These are phyloP conservation scores for Ogataea hybrid DNA, from an alignment of 1,139 yeast species.

Conservation along the genomic window DNA sequence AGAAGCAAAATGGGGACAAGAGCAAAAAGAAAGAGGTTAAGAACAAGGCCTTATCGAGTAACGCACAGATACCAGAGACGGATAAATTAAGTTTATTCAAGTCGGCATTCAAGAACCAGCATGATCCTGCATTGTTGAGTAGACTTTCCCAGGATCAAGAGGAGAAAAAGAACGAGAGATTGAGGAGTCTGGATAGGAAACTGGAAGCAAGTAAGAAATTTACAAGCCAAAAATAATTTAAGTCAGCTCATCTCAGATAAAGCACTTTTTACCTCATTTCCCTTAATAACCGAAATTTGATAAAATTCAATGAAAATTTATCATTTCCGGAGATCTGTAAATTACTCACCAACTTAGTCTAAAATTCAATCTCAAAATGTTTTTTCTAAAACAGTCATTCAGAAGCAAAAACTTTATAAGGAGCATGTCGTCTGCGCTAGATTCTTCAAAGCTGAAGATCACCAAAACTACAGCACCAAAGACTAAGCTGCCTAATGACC, in stretches of 20 bases:
- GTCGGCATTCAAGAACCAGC: slow-evolving; percentile 21
- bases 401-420: not conserved
- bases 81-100: slow-evolving; percentile 21
- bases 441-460: slow-evolving; percentile 65
- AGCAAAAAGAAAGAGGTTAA: slow-evolving; percentile 26
- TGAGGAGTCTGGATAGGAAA: slow-evolving; percentile 5
- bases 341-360: not conserved
- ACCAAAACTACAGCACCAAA: slow-evolving; percentile 61
- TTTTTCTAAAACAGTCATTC: slow-evolving; percentile 2
- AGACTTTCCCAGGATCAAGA: not conserved
- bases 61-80: not conserved
- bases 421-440: slow-evolving; percentile 44
- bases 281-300: slow-evolving; percentile 2
- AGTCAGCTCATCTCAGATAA: not conserved
- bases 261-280: not conserved
- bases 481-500: slow-evolving; percentile 63
- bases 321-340: slow-evolving; percentile 1
- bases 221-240: too few species aligned
- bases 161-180: slow-evolving; percentile 1
- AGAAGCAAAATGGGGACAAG: slow-evolving; percentile 29
- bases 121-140: not conserved
- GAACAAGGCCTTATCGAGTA: not conserved
- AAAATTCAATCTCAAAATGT: slow-evolving; percentile 4
- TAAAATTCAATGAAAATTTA: not conserved
- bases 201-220: not conserved